Evolutionary conservation across 2,329 filamentous ascomycete genomes (phyloP), one percentile per base, ranked within the genome.

Genomic region (Harringtonia lauricola): DNA sequence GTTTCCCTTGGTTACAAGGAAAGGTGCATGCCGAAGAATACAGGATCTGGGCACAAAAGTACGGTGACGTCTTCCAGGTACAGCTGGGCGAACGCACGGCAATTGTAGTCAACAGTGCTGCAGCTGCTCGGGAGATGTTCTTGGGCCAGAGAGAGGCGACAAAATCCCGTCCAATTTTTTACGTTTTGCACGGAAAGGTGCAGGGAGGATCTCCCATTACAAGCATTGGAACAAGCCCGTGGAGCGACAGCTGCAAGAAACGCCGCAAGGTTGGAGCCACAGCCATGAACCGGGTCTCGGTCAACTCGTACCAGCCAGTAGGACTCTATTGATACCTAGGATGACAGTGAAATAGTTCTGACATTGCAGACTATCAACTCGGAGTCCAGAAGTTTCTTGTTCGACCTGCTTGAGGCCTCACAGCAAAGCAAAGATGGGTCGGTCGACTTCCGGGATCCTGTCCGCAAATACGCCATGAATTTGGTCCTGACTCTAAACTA

Each of bases 221-320:
- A 60, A 90, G 84, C 0, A 87, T 92, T 48, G 86, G 86, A 1
- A 87, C 85, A 0, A 87, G 83, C 0, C 85, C 86, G 0, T 90
- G 85, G 81, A 83, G 88, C 49, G 83, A 86, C 41, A 85, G 79
- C 3, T 86, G 83, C 64, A 89, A 88, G 60, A 68, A 71, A 18
- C 74, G 83, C 7, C 75, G 85, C 48, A 88, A 86, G 64, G 83
- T 82, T 0, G 85, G 84, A 2, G 84, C 82, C 2, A 86, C 83
- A 0, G 84, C 85, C 0, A 68, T 90, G 19, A 89, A 89, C 59
- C 73, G 81, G 1, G 83, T 84, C 5, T 39, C 46, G 3, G 50
- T 85, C 1, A 81, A 86, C 54, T 79, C 78, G 0, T 90, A 90
- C 24, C 24, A 26, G 10, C 24, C 24, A 10, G 24, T 26, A 26